Base-by-base conservation (phyloP, 352 stramenopile species). In the Globisporangium apiculatum region DNA sequence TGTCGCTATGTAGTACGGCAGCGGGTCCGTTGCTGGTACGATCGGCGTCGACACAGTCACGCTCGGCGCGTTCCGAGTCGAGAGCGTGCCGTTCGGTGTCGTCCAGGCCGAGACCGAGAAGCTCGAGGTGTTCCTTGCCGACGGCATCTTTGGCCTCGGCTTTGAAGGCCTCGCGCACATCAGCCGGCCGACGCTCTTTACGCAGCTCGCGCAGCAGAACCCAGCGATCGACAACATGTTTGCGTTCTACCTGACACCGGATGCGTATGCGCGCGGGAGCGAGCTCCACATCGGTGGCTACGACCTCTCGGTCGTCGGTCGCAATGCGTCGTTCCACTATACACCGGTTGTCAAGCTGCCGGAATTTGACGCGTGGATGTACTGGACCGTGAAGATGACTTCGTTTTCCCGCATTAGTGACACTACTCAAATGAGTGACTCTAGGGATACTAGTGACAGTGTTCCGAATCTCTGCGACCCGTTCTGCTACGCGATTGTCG, bases 141-240 rank as follows among this genome's bases (percentile, higher is more conserved):
- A 96, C 65, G 86, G 88, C 18, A 93, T 96, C 60, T 87, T 93
- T 45, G 88, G 87, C 4, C 55, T 96, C 15, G 86, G 69, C 2
- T 96, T 96, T 53, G 74, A 87, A 48, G 83, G 83, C n/a, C 76
- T 96, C 7, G 84, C 84, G 48, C 87, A 91, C 60, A 91, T 96
- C 61, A 94, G 73, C 50, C 75, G 79, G 10, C 88, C 88, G 18
- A 96, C 88, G 14, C 61, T 96, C 9, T 91, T 96, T 61, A 70
- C 87, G 55, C 62, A 68, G 38, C 72, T 94, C 15, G 74, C 78
- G 47, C 61, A 68, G 31, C 65, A 92, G 48, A 86, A 91, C 53
- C 71, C 80, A 7, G 75, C 79, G 15, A 62, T 96, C 50, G 71
- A 75, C 60, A 89, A 93, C 69, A 87, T 95, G 71, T 96, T 96